Conservation (phyloP, 2,329 filamentous ascomycete species). For the Ophioceras dolichostomum region DNA sequence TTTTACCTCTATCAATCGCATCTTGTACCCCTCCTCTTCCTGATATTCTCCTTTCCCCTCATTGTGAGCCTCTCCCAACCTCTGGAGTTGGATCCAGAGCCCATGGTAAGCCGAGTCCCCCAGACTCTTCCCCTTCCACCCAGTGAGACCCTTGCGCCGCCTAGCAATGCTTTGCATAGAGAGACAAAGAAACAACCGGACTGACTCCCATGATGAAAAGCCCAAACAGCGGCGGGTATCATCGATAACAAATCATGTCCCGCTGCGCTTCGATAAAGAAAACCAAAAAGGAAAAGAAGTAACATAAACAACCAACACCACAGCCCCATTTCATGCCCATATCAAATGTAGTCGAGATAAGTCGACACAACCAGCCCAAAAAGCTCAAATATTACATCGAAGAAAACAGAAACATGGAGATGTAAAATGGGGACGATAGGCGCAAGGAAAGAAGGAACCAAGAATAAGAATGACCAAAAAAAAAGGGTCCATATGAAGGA, state of each 20-base stretch:
- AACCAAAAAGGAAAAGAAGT: slow-evolving; percentile 5
- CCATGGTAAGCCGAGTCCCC: too few relatives aligned
- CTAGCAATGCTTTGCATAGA: too few relatives aligned
- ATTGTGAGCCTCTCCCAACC: too few relatives aligned
- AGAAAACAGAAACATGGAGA: slow-evolving; percentile 1
- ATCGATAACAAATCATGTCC: slow-evolving; percentile 5
- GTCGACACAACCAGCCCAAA: slow-evolving; percentile 3
- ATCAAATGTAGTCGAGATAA: slow-evolving; percentile 9
- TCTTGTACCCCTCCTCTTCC: too few relatives aligned
- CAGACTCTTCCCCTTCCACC: too few relatives aligned
- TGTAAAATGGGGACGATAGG: slow-evolving; percentile 1
- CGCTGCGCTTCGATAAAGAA: too few relatives aligned
- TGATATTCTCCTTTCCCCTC: too few relatives aligned
- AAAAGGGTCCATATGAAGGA: background rate
- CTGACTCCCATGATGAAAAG: slow-evolving; percentile 1
- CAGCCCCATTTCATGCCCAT: slow-evolving; percentile 8
- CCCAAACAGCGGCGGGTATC: slow-evolving; percentile 9
- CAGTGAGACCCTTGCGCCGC: too few relatives aligned
- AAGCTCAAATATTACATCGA: slow-evolving; percentile 7
- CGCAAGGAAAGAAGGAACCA: background rate
- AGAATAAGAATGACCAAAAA: background rate
- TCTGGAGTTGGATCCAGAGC: too few relatives aligned
- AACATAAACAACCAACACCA: slow-evolving; percentile 7
- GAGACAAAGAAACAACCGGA: too few relatives aligned
- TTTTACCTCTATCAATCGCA: too few relatives aligned